These are phyloP conservation scores for Sarocladiaceae sp. DNA, from an alignment of 2,329 filamentous ascomycete genomes.

Conservation along the genomic window DNA sequence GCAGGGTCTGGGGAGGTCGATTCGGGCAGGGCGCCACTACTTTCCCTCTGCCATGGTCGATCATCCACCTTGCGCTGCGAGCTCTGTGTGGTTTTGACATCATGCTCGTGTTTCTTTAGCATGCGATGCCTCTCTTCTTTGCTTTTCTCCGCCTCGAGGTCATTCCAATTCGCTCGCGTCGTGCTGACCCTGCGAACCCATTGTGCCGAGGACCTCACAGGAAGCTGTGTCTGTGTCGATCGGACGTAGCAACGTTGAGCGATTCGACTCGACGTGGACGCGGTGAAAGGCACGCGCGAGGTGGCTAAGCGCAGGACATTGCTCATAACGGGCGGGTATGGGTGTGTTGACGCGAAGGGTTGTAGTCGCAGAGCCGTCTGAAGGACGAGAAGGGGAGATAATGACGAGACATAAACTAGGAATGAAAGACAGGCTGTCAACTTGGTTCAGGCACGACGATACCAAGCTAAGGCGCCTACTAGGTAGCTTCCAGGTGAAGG, in stretches of 20 bases:
- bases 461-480: neutral
- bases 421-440: neutral
- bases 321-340: constrained; percentile 5
- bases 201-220: neutral
- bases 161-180: neutral
- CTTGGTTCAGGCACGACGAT: neutral
- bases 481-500: too few species aligned
- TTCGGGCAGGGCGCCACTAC: constrained; percentile 37
- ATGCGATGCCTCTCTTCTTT: constrained; percentile 24
- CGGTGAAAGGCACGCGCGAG: neutral
- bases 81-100: constrained; percentile 19
- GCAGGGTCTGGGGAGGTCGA: constrained; percentile 21
- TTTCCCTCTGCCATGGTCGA: constrained; percentile 61
- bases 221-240: neutral
- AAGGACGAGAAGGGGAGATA: neutral
- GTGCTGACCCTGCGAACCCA: neutral
- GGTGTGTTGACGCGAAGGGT: neutral
- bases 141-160: constrained; percentile 18
- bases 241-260: neutral
- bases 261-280: neutral
- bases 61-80: constrained; percentile 51
- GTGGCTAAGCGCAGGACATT: constrained; percentile 3
- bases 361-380: too few species aligned
- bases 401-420: neutral
- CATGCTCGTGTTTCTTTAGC: constrained; percentile 29